phyloP scores from a whole-genome alignment of 306 rosid species.

The Inga oerstediana region DNA sequence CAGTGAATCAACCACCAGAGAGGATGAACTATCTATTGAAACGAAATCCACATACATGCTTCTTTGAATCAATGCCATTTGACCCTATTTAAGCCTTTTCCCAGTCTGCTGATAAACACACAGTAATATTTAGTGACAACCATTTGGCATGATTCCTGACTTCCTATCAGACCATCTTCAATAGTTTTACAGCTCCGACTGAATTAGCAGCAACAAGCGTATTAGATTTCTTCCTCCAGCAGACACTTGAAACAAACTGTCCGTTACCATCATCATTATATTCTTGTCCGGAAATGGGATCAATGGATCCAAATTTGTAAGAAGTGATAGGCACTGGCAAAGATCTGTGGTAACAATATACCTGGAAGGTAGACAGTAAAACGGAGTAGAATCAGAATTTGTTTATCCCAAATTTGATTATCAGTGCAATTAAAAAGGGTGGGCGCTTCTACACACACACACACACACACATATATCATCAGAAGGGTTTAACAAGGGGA shows the following conservation, averaged over 20 bases:
- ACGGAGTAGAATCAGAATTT: slow-evolving; percentile 25
- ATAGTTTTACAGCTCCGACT: slow-evolving; percentile 61
- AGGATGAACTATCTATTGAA: slow-evolving; percentile 19
- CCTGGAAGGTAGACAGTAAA: slow-evolving; percentile 49
- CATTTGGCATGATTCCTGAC: slow-evolving; percentile 22
- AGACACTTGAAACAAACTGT: slow-evolving; percentile 73
- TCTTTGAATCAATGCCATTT: slow-evolving; percentile 20
- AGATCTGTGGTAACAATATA: slow-evolving; percentile 64
- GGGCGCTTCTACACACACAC: neutral
- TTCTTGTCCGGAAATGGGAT: slow-evolving; percentile 56
- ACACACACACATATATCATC: neutral
- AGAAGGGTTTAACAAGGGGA: slow-evolving; percentile 11
- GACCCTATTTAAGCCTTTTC: slow-evolving; percentile 15
- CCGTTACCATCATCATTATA: slow-evolving; percentile 44
- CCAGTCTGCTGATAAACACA: neutral
- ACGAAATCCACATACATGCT: slow-evolving; percentile 24
- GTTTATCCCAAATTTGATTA: slow-evolving; percentile 5
- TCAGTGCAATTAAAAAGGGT: neutral
- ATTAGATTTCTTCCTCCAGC: slow-evolving; percentile 70
- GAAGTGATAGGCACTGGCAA: slow-evolving; percentile 66
- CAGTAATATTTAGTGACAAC: slow-evolving; percentile 12
- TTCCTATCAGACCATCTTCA: slow-evolving; percentile 56
- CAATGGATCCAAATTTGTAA: slow-evolving; percentile 52
- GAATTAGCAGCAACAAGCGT: slow-evolving; percentile 73
- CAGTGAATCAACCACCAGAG: neutral